These are phyloP conservation scores for Trifolium dubium DNA, from an alignment of 306 rosid species.

Conservation along the genomic window DNA sequence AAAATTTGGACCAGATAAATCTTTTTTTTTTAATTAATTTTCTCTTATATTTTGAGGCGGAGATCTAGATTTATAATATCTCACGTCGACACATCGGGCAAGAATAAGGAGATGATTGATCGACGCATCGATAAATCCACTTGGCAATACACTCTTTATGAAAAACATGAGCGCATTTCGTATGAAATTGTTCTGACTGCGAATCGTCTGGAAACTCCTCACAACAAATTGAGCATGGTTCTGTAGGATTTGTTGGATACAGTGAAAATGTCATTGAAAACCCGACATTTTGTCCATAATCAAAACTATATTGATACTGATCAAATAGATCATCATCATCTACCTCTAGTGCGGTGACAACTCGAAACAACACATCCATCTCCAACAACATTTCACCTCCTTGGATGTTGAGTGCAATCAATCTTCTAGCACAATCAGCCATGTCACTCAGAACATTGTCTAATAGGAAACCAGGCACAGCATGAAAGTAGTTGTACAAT, in stretches of 20 bases:
- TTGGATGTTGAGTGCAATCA: neutral
- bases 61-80: no score
- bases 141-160: no score
- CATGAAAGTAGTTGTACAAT: neutral
- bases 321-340: neutral
- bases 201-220: no score
- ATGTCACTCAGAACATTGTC: neutral
- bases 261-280: neutral
- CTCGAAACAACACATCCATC: neutral
- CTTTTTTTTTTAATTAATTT: no score
- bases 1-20: no score
- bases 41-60: no score
- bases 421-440: neutral
- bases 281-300: neutral
- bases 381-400: neutral
- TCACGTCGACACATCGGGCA: no score
- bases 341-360: neutral
- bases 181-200: no score
- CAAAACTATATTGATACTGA: neutral
- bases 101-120: no score
- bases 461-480: neutral
- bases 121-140: no score
- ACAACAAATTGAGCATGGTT: no score
- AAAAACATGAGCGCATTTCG: no score
- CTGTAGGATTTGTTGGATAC: neutral